phyloP scores from a whole-genome alignment of 768 basidiomycete species.

The Podaxis sp. region DNA sequence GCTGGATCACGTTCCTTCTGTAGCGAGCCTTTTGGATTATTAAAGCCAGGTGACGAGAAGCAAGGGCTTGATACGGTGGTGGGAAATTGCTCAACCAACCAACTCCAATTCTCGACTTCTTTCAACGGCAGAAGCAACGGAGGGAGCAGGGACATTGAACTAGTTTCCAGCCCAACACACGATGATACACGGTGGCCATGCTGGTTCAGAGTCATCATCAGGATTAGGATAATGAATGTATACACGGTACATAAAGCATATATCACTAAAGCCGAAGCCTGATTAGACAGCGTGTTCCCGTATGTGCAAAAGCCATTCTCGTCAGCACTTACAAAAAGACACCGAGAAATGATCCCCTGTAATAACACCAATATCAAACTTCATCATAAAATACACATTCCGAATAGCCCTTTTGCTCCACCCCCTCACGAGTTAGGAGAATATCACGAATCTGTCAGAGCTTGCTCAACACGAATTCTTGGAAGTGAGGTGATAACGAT shows the following conservation, averaged over 20 bases:
- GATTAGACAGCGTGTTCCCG: not conserved
- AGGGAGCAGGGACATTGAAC: not conserved
- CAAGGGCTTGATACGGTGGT: not conserved
- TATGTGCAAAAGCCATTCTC: not conserved
- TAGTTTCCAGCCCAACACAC: conserved; percentile 4
- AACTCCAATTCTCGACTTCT: not conserved
- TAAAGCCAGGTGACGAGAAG: not conserved
- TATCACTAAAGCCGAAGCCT: not conserved
- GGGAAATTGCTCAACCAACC: not conserved
- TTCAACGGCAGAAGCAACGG: not conserved
- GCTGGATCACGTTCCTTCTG: not conserved
- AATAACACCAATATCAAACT: conserved; percentile 24
- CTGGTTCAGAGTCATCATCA: not conserved
- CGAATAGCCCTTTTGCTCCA: conserved; percentile 47
- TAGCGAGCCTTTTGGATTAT: not conserved
- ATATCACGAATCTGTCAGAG: conserved; percentile 71
- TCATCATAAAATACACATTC: conserved; percentile 61
- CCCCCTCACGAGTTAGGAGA: conserved; percentile 65
- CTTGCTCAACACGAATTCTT: not conserved
- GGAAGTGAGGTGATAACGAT: not conserved
- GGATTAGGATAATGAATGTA: not conserved
- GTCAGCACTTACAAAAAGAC: conserved; percentile 2
- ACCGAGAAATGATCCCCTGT: not conserved
- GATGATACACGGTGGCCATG: not conserved
- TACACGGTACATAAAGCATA: conserved; percentile 12